A percentile compares a stretch with the other conserved stretches of the same genome.
These are phyloP conservation scores for Elaeis guineensis DNA, from an alignment of 176 grass and related monocot species.

Conservation along the genomic window DNA sequence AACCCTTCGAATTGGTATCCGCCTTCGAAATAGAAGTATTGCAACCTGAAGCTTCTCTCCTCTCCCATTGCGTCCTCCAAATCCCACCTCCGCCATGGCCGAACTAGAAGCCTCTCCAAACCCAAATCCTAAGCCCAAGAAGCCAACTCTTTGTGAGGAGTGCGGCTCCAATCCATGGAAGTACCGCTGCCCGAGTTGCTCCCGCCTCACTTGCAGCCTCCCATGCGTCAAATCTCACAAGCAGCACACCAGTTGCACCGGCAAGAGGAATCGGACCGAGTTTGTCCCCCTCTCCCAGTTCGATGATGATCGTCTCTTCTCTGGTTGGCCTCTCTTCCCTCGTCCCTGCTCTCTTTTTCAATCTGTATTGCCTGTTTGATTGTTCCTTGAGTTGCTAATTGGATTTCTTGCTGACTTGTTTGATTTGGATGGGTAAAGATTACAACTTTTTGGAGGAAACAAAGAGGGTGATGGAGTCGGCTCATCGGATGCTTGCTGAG, in stretches of 20 bases:
- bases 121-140: conserved; percentile 6
- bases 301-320: conserved; percentile 70
- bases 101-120: conserved; percentile 1
- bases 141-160: conserved; percentile 57
- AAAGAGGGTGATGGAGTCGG: conserved; percentile 50
- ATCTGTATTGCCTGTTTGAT: background rate
- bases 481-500: conserved; percentile 32
- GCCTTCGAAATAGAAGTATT: too few species aligned
- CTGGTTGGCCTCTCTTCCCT: conserved; percentile 31
- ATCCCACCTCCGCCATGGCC: background rate
- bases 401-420: background rate
- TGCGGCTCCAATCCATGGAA: conserved; percentile 82
- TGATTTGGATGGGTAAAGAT: conserved; percentile 25
- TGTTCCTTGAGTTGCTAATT: background rate
- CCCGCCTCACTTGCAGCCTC: conserved; percentile 71
- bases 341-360: background rate
- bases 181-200: conserved; percentile 87
- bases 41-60: background rate
- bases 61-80: background rate
- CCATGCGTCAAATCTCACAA: conserved; percentile 89
- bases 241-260: conserved; percentile 51
- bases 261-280: conserved; percentile 68
- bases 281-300: conserved; percentile 64
- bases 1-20: too few species aligned
- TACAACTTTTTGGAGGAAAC: conserved; percentile 77